Evolutionary conservation across 78 protist genomes (phyloP), one percentile per base, ranked within the genome.

Genomic region (Trichosphaerium sp.): DNA sequence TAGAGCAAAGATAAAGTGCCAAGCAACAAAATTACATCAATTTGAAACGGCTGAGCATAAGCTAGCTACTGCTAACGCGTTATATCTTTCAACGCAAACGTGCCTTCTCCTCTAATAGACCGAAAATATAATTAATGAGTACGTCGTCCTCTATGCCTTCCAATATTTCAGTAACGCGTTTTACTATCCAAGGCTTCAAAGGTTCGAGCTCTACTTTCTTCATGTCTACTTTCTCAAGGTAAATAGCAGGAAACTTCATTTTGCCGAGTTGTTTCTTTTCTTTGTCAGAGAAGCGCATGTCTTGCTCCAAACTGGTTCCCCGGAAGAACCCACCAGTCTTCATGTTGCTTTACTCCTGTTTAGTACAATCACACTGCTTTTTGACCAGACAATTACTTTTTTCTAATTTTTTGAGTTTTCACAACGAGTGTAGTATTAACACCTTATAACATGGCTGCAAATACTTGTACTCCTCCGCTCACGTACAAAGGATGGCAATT

Each of bases 231-330:
- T 67, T 23, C 44, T 44, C 12, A 7, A 8, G 26, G 42, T 68
- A 83, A 51, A 41, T 25, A 23, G 64, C 28, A 5, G 84, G 85
- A 38, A 78, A 83, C 65, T 74, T 74, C 62, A 61, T 85, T 10
- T 41, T 25, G 64, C 74, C 65, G 23, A 87, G 31, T 5, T 66
- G 57, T 55, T 82, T 82, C 76, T 82, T 78, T 60, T 70, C 72
- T 60, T 87, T 87, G 80, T 87, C 77, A 32, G 67, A 18, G 69
- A 87, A 87, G 56, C 92, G 65, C 42, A 38, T 51, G 37, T 87
- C 88, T 42, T 87, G 92, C 29, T 77, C 92, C 10, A 69, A 66
- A 1, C 75, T 52, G 34, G 84, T 82, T 23, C 88, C 92, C 70
- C 40, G 42, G 15, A 42, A 67, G n/a, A n/a, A n/a, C n/a, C n/a